Base-by-base conservation (phyloP, 2,329 filamentous ascomycete genomes). In the Stagonosporopsis rhizophila region DNA sequence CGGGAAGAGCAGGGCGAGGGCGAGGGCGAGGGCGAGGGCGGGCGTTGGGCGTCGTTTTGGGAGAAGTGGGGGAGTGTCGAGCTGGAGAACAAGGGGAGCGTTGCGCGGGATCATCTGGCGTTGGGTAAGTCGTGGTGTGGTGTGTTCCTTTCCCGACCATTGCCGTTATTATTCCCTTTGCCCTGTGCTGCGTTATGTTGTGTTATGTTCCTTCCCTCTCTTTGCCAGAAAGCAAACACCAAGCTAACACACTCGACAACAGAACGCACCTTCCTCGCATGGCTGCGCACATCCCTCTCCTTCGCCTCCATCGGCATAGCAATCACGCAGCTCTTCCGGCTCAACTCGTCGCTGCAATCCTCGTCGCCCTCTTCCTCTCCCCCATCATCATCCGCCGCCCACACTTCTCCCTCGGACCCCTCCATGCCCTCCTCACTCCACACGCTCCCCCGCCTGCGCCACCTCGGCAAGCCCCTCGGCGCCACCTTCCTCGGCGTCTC, bases 181-280 rank as follows among this genome's bases (percentile, higher is more conserved):
- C n/a, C n/a, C n/a, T n/a, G n/a, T n/a, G n/a, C n/a, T n/a, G n/a
- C n/a, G n/a, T n/a, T n/a, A n/a, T n/a, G n/a, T n/a, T n/a, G n/a
- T n/a, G n/a, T n/a, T n/a, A n/a, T n/a, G n/a, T n/a, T n/a, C n/a
- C n/a, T n/a, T n/a, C n/a, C n/a, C n/a, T n/a, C n/a, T n/a, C n/a
- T n/a, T n/a, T n/a, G n/a, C n/a, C n/a, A n/a, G n/a, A n/a, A n/a
- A n/a, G n/a, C n/a, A n/a, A n/a, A n/a, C n/a, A n/a, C n/a, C 23
- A 4, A 30, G 11, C 27, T 30, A 30, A 30, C 20, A 25, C 23
- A 7, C 28, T 44, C 15, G 6, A 15, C 14, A 8, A 11, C 11
- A 92, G 91, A 95, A 77, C 85, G 91, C 19, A 95, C 91, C 0
- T 95, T 94, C 75, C 85, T 95, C 28, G 91, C 91, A 51, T 95